Evolutionary conservation across 371 early-diverging fungal species (phyloP), one percentile per base, ranked within the genome.

Genomic region (Circinella minor): DNA sequence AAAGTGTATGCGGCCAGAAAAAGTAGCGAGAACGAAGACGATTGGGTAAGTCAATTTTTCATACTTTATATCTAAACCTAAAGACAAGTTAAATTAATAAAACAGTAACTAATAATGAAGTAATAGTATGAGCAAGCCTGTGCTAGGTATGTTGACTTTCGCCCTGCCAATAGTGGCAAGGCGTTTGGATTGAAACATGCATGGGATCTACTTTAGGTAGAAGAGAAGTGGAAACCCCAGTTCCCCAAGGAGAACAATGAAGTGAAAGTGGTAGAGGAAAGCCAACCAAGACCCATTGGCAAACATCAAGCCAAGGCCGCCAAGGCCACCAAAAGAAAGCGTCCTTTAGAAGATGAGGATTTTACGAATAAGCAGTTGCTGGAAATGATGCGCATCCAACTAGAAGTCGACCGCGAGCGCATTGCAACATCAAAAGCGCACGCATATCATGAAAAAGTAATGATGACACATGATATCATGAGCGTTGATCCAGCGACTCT

Each of bases 341-440:
- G 36, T 17, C 13, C 3, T 15, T n/a, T 9, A n/a, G 37, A 47
- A 18, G 36, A 51, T 10, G 15, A 46, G 15, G 46, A 49, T 36
- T 27, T 7, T 11, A 37, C 17, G 49, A 47, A 38, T n/a, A 49
- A 61, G 4, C 62, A 55, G n/a, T 11, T 15, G 49, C 14, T 49
- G 49, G 49, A 49, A 49, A 49, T n/a, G 49, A 49, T 49, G 49
- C 49, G 49, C 4, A 49, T 49, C 49, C 49, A 49, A n/a, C 49
- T 8, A 49, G 49, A 49, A 4, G 14, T 49, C 49, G 49, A 49
- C n/a, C 49, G 49, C 14, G 14, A 49, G 14, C 49, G 49, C n/a
- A n/a, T 49, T 49, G 17, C 4, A 4, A n/a, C 14, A 15, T 11
- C 49, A 49, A 49, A 49, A 49, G 14, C 14, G 49, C 5, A 4